Base-by-base conservation (phyloP, 441 rosid species). In the Croton setiger region DNA sequence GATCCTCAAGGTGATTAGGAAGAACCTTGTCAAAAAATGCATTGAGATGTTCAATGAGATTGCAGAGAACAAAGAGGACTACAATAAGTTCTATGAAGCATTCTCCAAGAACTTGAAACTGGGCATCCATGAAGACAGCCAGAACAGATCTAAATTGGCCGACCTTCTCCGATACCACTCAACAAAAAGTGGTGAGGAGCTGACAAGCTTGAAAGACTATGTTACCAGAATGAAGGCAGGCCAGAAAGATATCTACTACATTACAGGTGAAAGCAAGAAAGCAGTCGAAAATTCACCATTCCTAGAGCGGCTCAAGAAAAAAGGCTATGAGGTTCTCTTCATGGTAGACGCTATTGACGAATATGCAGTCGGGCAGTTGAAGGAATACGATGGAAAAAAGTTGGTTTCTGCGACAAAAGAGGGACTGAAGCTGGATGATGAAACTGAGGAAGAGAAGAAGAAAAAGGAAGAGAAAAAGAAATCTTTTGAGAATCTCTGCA, bases 291-390 rank as follows among this genome's bases (percentile, higher is more conserved):
- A 93, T 79, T 93, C 98, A 7, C 96, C 98, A 0, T 93, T 91
- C 92, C 79, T 93, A 21, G 96, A 91, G 85, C 77, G 84, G 69
- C 93, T 93, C n/a, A 93, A 78, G 85, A 93, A 85, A 89, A 91
- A 81, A 68, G 97, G 97, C 7, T 93, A 91, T 9, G 98, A 93
- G 52, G 92, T 93, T 3, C 80, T 91, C 0, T 93, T 70, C 83
- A 93, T 93, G 97, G 90, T 93, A 14, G 97, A 93, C 17, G 97
- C 97, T 14, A 93, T 93, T 31, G 98, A 93, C 33, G 98, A 93
- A 85, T 91, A 93, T 6, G 97, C 96, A 0, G 84, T 91, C 15
- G 96, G 90, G 13, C 98, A 93, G 73, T 72, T 92, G 51, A 92
- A 90, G 81, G 97, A 92, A 35, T 93, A 86, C 0, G 94, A 93